These are phyloP conservation scores for Naegleria gruberi DNA, from an alignment of 208 protist genomes.

Conservation along the genomic window DNA sequence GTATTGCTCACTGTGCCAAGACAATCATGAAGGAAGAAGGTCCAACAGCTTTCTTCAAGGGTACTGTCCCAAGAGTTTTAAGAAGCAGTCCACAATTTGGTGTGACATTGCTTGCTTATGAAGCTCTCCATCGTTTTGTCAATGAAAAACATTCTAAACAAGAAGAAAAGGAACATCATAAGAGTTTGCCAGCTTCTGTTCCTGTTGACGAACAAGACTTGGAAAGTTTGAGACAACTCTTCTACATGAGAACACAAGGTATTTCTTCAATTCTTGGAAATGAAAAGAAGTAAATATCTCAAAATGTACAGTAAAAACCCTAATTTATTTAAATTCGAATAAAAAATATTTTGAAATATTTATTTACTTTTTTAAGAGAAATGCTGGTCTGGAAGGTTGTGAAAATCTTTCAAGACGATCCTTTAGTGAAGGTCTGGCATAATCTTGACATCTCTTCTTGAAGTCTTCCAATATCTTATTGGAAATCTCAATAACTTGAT, in stretches of 20 bases:
- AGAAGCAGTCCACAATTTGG: constrained; percentile 52
- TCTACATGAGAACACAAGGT: not conserved
- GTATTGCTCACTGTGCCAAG: constrained; percentile 44
- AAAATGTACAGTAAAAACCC: no score
- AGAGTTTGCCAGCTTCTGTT: constrained; percentile 9
- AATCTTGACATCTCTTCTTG: not conserved
- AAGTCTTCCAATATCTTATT: not conserved
- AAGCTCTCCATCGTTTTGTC: constrained; percentile 33
- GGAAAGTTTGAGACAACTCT: not conserved
- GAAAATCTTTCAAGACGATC: not conserved
- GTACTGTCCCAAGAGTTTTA: constrained; percentile 40
- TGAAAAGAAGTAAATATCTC: constrained; percentile 1
- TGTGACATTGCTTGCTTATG: constrained; percentile 51
- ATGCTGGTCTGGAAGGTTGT: not conserved
- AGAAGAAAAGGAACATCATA: not conserved
- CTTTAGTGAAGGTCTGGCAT: not conserved
- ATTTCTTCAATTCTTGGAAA: not conserved
- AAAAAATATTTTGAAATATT: no score
- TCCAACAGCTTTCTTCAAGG: constrained; percentile 48
- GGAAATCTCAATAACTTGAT: not conserved
- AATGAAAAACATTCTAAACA: not conserved
- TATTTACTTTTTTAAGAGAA: no score
- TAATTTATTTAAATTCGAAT: no score
- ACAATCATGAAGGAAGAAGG: constrained; percentile 44
- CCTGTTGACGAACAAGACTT: constrained; percentile 5